Evolutionary conservation across 179 eudicot genomes (phyloP), one percentile per base, ranked within the genome.

Genomic region (Spinacia oleracea): DNA sequence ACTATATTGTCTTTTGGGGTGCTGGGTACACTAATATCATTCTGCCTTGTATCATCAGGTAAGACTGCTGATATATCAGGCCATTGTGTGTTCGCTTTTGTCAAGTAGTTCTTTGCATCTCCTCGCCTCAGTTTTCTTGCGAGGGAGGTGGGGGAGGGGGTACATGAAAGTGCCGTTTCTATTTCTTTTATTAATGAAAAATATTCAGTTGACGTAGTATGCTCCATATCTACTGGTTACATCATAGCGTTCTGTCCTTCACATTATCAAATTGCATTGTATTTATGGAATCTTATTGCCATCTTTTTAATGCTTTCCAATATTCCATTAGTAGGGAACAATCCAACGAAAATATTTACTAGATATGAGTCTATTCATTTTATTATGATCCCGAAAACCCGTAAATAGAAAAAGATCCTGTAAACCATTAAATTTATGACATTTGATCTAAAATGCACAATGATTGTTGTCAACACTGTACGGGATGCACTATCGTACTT

Each of bases 21-120:
- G 64, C 38, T 88, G 79, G 98, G 98, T 42, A 94, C 98, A 27
- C 38, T 93, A 34, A 90, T 94, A 82, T 92, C 97, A 55, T 94
- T 92, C 82, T 86, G 87, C 84, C 84, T 94, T 81, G 84, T 93
- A 76, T 89, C 98, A 76, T 15, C 85, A 27, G 96, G 98, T 92
- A 86, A 77, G 82, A 55, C 76, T 11, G 74, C 51, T 43, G 56
- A 70, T 45, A 31, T 55, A 58, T 73, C 48, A 23, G 73, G 71
- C 31, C 15, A 25, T 23, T 51, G 27, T 48, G 64, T 34, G 0
- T 64, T 9, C 20, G 12, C 60, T 38, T 75, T n/a, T 79, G 15
- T 74, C 43, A 53, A 65, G 14, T 60, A 35, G 7, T 18, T 29
- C 11, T 38, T 2, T 20, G 31, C 20, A 45, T 66, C 14, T 65